Evolutionary conservation across 2,329 filamentous ascomycete genomes (phyloP).

Genomic region (Alternaria infectoria): DNA sequence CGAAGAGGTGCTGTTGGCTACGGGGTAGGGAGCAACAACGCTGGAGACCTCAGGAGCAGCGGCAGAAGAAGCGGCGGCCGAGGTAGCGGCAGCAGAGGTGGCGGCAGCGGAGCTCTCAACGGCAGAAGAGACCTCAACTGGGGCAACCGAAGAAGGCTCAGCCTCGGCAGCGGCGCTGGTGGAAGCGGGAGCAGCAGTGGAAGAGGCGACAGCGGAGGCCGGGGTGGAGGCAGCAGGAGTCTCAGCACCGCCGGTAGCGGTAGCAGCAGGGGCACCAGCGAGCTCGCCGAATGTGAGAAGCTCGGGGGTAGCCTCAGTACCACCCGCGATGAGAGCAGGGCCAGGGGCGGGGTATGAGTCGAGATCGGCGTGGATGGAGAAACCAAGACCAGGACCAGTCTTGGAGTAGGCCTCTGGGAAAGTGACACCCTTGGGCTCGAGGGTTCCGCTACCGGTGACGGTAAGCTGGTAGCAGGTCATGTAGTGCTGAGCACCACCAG

Average conservation of each 20-base stretch:
- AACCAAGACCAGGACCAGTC: conserved; percentile 51
- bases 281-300: conserved; percentile 35
- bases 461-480: conserved; percentile 54
- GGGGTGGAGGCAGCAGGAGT: conserved; percentile 24
- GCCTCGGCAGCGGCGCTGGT: conserved; percentile 9
- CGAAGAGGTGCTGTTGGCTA: conserved; percentile 15
- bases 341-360: conserved; percentile 51
- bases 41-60: conserved; percentile 9
- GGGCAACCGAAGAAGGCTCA: conserved; percentile 10
- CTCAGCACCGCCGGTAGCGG: conserved; percentile 21
- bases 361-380: conserved; percentile 50
- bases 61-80: neutral
- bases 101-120: conserved; percentile 5
- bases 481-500: conserved; percentile 55
- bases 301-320: conserved; percentile 29
- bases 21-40: conserved; percentile 8
- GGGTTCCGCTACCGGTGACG: conserved; percentile 44
- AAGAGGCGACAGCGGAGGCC: conserved; percentile 11
- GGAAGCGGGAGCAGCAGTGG: conserved; percentile 5
- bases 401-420: conserved; percentile 54
- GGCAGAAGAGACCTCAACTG: conserved; percentile 11
- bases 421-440: conserved; percentile 52
- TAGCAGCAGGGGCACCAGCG: conserved; percentile 25
- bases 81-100: conserved; percentile 8
- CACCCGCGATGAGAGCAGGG: conserved; percentile 45